Percentiles rank a stretch among this genome's conserved stretches.
phyloP scores from a whole-genome alignment of 2,329 filamentous ascomycete species.

The Colletotrichum tofieldiae region DNA sequence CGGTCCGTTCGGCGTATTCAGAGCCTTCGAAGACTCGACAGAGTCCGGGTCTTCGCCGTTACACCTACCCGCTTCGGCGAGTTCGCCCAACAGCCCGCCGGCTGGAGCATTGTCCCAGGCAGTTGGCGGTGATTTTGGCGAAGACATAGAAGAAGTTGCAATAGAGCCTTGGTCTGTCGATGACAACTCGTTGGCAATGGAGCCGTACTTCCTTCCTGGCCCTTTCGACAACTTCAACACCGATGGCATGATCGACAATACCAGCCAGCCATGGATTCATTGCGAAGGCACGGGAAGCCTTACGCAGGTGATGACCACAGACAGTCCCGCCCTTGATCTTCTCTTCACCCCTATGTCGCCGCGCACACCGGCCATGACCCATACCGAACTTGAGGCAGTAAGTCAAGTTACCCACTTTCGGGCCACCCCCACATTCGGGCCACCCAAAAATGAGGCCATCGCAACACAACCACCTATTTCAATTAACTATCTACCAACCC shows the following conservation, averaged over 20 bases:
- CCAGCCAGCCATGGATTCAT: constrained; percentile 23
- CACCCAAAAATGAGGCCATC: too few relatives aligned
- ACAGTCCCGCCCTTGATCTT: constrained; percentile 11
- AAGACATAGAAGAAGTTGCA: constrained; percentile 11
- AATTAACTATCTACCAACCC: too few relatives aligned
- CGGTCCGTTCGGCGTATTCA: constrained; percentile 44
- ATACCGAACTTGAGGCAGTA: background rate
- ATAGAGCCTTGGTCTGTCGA: constrained; percentile 28
- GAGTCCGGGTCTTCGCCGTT: background rate
- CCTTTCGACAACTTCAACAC: constrained; percentile 6
- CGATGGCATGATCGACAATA: constrained; percentile 6
- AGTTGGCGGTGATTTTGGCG: background rate
- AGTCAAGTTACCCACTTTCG: too few relatives aligned
- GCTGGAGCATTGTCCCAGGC: background rate
- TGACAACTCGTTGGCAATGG: constrained; percentile 4
- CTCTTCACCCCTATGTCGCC: background rate
- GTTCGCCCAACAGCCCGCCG: background rate
- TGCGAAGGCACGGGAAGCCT: constrained; percentile 14
- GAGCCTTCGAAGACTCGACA: background rate
- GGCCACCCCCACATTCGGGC: too few relatives aligned
- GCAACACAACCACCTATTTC: too few relatives aligned
- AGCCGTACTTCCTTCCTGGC: constrained; percentile 10
- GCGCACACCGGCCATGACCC: constrained; percentile 3
- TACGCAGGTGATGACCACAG: constrained; percentile 19
- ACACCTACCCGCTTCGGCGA: background rate